phyloP scores from a whole-genome alignment of 805 yeast species.

The Brettanomyces naardenensis region DNA sequence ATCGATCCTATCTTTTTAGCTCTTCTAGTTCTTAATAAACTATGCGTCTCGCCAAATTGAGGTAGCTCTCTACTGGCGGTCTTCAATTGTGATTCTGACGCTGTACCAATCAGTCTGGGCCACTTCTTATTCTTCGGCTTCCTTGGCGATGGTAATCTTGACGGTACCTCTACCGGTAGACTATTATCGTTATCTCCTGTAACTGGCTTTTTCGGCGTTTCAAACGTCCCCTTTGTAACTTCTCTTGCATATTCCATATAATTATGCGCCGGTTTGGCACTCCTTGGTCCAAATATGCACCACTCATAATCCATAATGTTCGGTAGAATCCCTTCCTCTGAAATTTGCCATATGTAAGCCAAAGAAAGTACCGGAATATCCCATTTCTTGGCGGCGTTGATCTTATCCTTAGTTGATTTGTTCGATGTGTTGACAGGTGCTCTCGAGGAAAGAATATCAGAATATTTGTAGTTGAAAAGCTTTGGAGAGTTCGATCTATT shows the following conservation, averaged over 20 bases:
- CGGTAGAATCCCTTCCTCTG: constrained; percentile 31
- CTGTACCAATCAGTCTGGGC: constrained; percentile 41
- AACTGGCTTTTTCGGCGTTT: constrained; percentile 8
- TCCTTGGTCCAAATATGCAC: constrained; percentile 43
- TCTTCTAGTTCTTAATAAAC: not conserved
- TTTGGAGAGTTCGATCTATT: constrained; percentile 32
- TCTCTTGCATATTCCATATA: constrained; percentile 15
- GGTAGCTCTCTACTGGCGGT: not conserved
- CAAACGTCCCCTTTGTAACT: constrained; percentile 15
- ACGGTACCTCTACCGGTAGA: constrained; percentile 16
- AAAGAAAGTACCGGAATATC: constrained; percentile 49
- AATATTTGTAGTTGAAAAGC: constrained; percentile 30
- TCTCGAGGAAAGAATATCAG: constrained; percentile 20
- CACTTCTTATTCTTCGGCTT: constrained; percentile 36
- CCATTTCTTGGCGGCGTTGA: constrained; percentile 52
- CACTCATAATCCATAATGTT: constrained; percentile 38
- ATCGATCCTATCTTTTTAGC: not conserved
- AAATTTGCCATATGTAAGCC: constrained; percentile 45
- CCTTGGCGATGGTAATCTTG: constrained; percentile 47
- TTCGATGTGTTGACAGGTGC: constrained; percentile 8
- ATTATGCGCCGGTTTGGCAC: constrained; percentile 14
- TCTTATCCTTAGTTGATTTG: constrained; percentile 43
- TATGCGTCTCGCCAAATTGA: not conserved
- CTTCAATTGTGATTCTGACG: constrained; percentile 28
- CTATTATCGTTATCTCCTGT: not conserved